These are phyloP conservation scores for Echinochloa phyllopogon DNA, from an alignment of 176 grass and related monocot species.

Conservation along the genomic window DNA sequence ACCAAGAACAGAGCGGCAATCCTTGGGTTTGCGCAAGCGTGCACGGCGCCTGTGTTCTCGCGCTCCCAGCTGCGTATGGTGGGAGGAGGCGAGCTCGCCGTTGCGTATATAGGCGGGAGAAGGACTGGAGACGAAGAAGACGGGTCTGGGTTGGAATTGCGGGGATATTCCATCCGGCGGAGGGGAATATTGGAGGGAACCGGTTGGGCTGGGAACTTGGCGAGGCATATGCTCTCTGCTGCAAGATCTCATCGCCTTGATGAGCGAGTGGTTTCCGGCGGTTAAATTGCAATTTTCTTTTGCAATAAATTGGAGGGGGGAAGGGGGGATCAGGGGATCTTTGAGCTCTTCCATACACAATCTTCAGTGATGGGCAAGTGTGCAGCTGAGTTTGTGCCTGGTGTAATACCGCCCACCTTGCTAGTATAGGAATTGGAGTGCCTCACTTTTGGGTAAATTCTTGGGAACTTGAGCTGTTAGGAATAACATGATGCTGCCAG, in stretches of 20 bases:
- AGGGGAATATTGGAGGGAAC: slow-evolving; percentile 58
- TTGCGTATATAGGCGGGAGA: slow-evolving; percentile 39
- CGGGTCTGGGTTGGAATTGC: neutral
- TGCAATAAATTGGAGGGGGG: slow-evolving; percentile 21
- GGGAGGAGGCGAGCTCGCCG: slow-evolving; percentile 5
- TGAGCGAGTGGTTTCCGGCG: neutral
- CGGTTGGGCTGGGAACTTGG: slow-evolving; percentile 36
- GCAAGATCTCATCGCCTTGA: neutral
- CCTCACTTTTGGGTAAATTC: neutral
- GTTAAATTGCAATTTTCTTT: neutral
- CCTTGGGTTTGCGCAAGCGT: slow-evolving; percentile 19
- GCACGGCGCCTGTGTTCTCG: neutral
- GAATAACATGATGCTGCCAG: neutral
- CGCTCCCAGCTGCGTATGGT: neutral
- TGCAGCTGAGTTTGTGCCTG: slow-evolving; percentile 6
- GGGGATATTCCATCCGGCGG: slow-evolving; percentile 47
- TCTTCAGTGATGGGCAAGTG: neutral
- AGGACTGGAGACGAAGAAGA: neutral
- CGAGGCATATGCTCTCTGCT: slow-evolving; percentile 43
- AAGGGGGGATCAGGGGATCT: neutral
- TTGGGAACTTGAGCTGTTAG: neutral
- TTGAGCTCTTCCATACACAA: neutral
- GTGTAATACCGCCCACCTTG: neutral
- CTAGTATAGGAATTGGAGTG: slow-evolving; percentile 4
- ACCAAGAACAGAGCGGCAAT: neutral